Conservation (phyloP, 73 alveolate genomes). For the Stentor coeruleus region DNA sequence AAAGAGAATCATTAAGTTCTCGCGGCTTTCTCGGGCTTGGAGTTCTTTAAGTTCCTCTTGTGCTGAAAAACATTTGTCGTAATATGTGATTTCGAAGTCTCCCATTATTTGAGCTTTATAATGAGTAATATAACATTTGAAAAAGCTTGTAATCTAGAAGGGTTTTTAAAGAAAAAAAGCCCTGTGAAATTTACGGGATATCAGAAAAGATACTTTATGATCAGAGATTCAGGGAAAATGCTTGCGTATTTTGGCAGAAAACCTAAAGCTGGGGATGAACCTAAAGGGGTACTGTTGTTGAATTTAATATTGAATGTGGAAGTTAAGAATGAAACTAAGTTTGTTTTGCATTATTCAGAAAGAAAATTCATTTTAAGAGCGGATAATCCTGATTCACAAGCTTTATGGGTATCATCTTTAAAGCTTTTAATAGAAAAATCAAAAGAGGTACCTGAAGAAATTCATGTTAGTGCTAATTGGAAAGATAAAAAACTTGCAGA, state of each 20-base stretch:
- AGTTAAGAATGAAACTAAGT: conserved; percentile 35
- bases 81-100: too few relatives aligned
- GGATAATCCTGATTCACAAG: conserved; percentile 44
- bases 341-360: conserved; percentile 26
- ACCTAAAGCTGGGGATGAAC: conserved; percentile 43
- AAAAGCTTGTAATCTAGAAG: conserved; percentile 32
- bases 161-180: conserved; percentile 64
- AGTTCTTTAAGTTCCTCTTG: neutral
- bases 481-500: conserved; percentile 29
- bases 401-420: conserved; percentile 35
- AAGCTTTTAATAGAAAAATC: conserved; percentile 31
- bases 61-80: neutral
- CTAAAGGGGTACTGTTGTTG: conserved; percentile 65
- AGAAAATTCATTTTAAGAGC: conserved; percentile 53
- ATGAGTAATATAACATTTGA: neutral
- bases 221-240: conserved; percentile 34
- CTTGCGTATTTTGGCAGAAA: conserved; percentile 26
- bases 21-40: neutral
- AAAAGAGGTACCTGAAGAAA: conserved; percentile 37
- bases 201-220: conserved; percentile 47
- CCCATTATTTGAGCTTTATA: neutral
- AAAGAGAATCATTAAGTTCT: neutral
- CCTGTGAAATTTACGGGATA: conserved; percentile 51
- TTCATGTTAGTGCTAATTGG: conserved; percentile 20
- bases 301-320: conserved; percentile 29